Base-by-base conservation (phyloP, 306 rosid genomes). In the Mucuna pruriens region DNA sequence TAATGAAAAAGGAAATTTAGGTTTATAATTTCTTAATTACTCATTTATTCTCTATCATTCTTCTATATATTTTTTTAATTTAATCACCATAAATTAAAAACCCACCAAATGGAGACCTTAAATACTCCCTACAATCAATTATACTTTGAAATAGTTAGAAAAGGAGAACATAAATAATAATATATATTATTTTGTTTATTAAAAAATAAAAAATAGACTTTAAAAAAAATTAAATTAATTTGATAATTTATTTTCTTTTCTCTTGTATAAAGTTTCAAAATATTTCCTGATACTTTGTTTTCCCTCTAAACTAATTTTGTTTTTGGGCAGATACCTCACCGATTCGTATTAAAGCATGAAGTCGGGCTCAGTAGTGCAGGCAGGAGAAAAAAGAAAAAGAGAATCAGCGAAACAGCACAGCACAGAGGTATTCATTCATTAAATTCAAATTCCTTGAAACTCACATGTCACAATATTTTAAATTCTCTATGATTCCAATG, bases 311-410 rank as follows among this genome's bases (percentile, higher is more conserved):
- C 31, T 4, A 9, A n/a, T n/a, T n/a, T n/a, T n/a, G 1, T 10
- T 48, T 48, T 15, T 48, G 33, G 12, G 2, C 31, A 54, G 15
- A 1, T 20, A 54, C 62, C 7, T 19, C 2, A 23, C 7, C 5
- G 1, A 4, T 58, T 25, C 36, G 4, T 12, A 25, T 11, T 23
- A 9, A 10, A 1, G 7, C 63, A 22, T 20, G 64, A 0, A 25
- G 0, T 11, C n/a, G 22, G 33, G 0, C 33, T 9, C 7, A 1
- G 0, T 4, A 0, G n/a, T n/a, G n/a, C 15, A 5, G 9, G 6
- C 5, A 22, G 7, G 33, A 58, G 9, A 25, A 0, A 25, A 25
- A 5, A 11, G 10, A 57, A 23, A 11, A 25, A 11, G 25, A 58
- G 11, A 3, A 58, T 0, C n/a, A n/a, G n/a, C n/a, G n/a, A n/a